These are phyloP conservation scores for Podila minutissima DNA, from an alignment of 192 early-diverging fungal genomes.

Conservation along the genomic window DNA sequence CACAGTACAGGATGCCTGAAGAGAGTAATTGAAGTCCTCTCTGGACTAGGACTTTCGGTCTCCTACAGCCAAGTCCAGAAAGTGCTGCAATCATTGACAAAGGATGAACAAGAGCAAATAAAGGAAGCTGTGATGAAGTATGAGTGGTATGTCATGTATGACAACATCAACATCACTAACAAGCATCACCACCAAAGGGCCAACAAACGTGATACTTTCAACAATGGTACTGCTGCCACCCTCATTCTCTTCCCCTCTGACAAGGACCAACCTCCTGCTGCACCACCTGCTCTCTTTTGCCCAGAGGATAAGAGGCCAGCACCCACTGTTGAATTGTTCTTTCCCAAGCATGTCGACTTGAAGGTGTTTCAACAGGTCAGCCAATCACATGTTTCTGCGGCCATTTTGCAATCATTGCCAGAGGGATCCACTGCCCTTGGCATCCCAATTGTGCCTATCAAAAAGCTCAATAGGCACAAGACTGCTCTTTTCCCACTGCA, in stretches of 20 bases:
- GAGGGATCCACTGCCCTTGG: slow-evolving; percentile 5
- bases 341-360: slow-evolving; percentile 15
- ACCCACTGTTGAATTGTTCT: slow-evolving; percentile 3
- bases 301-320: slow-evolving; percentile 11
- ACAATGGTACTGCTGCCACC: slow-evolving; percentile 21
- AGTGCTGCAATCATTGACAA: slow-evolving; percentile 16
- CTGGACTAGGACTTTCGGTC: slow-evolving; percentile 14
- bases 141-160: slow-evolving; percentile 16
- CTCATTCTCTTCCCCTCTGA: slow-evolving; percentile 13
- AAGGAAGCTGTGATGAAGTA: neutral
- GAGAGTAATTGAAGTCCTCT: slow-evolving; percentile 6
- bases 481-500: slow-evolving; percentile 21
- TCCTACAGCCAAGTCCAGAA: slow-evolving; percentile 17
- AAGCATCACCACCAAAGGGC: slow-evolving; percentile 14
- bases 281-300: slow-evolving; percentile 12
- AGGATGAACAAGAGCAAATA: slow-evolving; percentile 4
- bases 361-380: slow-evolving; percentile 13
- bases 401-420: slow-evolving; percentile 9
- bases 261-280: slow-evolving; percentile 6
- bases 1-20: slow-evolving; percentile 12
- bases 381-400: neutral
- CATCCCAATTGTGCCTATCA: slow-evolving; percentile 10
- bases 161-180: slow-evolving; percentile 25
- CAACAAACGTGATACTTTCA: slow-evolving; percentile 22
- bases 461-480: slow-evolving; percentile 4